Percentiles rank a stretch among this genome's conserved stretches.
These are phyloP conservation scores for Musa acuminata DNA, from an alignment of 176 grass and related monocot genomes.

Conservation along the genomic window DNA sequence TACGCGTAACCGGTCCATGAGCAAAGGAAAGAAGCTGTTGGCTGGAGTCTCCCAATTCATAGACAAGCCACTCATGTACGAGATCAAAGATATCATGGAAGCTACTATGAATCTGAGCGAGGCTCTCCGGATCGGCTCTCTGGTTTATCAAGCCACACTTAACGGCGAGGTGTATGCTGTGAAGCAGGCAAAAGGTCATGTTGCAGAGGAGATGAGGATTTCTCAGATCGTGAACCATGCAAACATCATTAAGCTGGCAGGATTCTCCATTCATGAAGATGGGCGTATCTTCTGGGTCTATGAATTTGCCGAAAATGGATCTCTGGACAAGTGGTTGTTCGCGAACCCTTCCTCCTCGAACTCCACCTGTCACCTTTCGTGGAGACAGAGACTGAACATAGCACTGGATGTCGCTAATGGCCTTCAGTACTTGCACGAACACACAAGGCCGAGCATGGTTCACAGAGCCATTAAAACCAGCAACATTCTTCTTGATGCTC, in stretches of 20 bases:
- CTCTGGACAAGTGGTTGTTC: slow-evolving; percentile 58
- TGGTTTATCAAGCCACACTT: slow-evolving; percentile 40
- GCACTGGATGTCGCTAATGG: slow-evolving; percentile 55
- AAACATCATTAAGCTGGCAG: slow-evolving; percentile 46
- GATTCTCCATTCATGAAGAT: slow-evolving; percentile 30
- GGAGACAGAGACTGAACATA: slow-evolving; percentile 43
- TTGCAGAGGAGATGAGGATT: slow-evolving; percentile 42
- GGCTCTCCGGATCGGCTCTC: slow-evolving; percentile 25
- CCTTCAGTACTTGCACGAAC: slow-evolving; percentile 70
- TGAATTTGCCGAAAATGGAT: slow-evolving; percentile 56
- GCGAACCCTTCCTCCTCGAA: slow-evolving; percentile 20
- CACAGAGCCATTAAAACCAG: slow-evolving; percentile 45
- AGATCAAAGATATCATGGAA: slow-evolving; percentile 32
- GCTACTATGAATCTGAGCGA: slow-evolving; percentile 50
- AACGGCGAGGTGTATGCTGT: slow-evolving; percentile 42
- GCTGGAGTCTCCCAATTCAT: slow-evolving; percentile 55
- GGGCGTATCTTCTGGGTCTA: slow-evolving; percentile 49
- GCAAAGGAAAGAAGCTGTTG: slow-evolving; percentile 36
- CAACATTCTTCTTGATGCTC: slow-evolving; percentile 48
- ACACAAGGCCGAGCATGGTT: slow-evolving; percentile 68
- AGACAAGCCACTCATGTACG: slow-evolving; percentile 39
- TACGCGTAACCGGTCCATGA: slow-evolving; percentile 7
- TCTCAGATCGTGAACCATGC: slow-evolving; percentile 55
- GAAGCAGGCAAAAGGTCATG: slow-evolving; percentile 41
- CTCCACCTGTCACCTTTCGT: slow-evolving; percentile 25